Percentiles rank a stretch among this genome's conserved stretches.
phyloP scores from a whole-genome alignment of 192 early-diverging fungal species.

The Thamnidium elegans region DNA sequence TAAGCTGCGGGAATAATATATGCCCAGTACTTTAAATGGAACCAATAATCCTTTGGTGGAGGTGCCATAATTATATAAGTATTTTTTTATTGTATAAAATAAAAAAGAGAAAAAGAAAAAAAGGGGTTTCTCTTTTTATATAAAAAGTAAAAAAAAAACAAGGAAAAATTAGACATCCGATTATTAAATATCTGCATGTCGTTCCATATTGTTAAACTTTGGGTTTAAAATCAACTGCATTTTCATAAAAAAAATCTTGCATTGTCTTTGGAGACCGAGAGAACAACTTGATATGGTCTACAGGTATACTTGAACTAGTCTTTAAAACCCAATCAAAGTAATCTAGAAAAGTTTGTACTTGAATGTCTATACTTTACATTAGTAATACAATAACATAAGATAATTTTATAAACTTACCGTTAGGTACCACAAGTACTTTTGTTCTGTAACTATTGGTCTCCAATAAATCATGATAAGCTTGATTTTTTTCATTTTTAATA shows the following conservation, averaged over 20 bases:
- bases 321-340: constrained; percentile 32
- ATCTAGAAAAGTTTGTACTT: constrained; percentile 27
- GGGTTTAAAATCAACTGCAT: constrained; percentile 34
- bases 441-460: constrained; percentile 18
- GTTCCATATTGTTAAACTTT: constrained; percentile 15
- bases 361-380: constrained; percentile 9
- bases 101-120: neutral
- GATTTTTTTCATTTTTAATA: constrained; percentile 25
- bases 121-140: neutral
- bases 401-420: neutral
- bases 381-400: no score
- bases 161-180: neutral
- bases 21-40: constrained; percentile 7
- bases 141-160: neutral
- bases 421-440: constrained; percentile 23
- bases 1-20: neutral
- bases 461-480: constrained; percentile 24
- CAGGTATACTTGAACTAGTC: constrained; percentile 22
- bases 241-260: constrained; percentile 26
- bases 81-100: neutral
- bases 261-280: constrained; percentile 12
- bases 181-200: neutral
- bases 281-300: constrained; percentile 24
- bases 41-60: constrained; percentile 7
- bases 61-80: neutral